These are phyloP conservation scores for Bryoglossum gracile DNA, from an alignment of 495 filamentous ascomycete species.

Conservation along the genomic window DNA sequence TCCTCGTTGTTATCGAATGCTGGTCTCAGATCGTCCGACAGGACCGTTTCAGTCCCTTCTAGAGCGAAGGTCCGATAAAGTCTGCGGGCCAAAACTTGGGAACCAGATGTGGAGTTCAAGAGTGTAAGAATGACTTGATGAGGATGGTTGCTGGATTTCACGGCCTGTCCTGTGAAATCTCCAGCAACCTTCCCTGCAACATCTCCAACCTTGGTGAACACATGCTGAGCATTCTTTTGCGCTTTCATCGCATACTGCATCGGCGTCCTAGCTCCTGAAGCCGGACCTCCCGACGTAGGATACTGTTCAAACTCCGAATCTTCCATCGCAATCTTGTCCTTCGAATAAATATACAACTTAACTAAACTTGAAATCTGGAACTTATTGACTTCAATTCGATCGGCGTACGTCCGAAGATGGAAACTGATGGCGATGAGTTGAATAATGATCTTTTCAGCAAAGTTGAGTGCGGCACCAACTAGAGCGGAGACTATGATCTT, in stretches of 20 bases:
- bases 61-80: slow-evolving; percentile 86
- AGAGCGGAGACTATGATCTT: slow-evolving; percentile 83
- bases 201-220: slow-evolving; percentile 74
- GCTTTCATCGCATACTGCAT: slow-evolving; percentile 57
- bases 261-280: slow-evolving; percentile 62
- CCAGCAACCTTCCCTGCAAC: slow-evolving; percentile 86
- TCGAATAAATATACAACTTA: slow-evolving; percentile 78
- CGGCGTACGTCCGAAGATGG: slow-evolving; percentile 83
- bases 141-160: slow-evolving; percentile 71
- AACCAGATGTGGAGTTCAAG: slow-evolving; percentile 61
- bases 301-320: slow-evolving; percentile 65
- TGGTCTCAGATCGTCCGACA: slow-evolving; percentile 64
- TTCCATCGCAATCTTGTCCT: slow-evolving; percentile 59
- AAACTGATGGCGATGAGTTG: slow-evolving; percentile 93
- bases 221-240: slow-evolving; percentile 62
- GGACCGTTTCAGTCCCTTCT: slow-evolving; percentile 66
- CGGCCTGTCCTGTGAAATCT: slow-evolving; percentile 79
- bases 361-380: slow-evolving; percentile 75
- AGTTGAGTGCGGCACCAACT: slow-evolving; percentile 71
- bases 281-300: slow-evolving; percentile 28
- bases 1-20: slow-evolving; percentile 84
- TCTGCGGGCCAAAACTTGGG: slow-evolving; percentile 82
- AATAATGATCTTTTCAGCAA: slow-evolving; percentile 88
- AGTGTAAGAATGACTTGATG: slow-evolving; percentile 78
- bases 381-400: slow-evolving; percentile 88